Evolutionary conservation across 768 basidiomycete species (phyloP), one percentile per base, ranked within the genome.

Genomic region (Amanita rubescens): DNA sequence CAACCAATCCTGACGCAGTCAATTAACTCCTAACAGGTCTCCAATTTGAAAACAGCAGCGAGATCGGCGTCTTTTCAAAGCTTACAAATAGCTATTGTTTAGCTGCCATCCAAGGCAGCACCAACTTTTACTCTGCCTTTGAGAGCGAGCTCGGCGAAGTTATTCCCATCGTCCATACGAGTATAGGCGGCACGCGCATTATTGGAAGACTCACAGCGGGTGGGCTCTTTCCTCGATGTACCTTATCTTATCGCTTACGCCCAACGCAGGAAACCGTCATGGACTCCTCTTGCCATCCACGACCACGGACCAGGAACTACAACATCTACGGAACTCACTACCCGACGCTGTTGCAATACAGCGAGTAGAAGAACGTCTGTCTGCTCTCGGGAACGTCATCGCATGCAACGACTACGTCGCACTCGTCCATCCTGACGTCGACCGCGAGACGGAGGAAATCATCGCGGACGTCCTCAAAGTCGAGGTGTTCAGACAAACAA

Each of bases 401-500:
- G 93, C 92, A 11, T 94, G 91, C 73, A 99, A 98, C 70, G 96
- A 99, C 73, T 90, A 98, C 64, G 95, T 99, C 60, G 96, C 96
- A 7, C 86, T 99, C 61, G 96, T 98, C 22, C 96, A 99, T 68
- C 96, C 96, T 7, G 96, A 99, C 60, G 74, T 98, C 56, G 96
- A 98, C 72, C 84, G 96, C 57, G 96, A 98, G 71, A 99, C 96
- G 20, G 96, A 99, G 66, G 96, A 99, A 71, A 98, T 99, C 73
- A 97, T 99, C 70, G 96, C 96, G 25, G 96, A 99, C 68, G 92
- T 96, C 17, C 81, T 99, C 60, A 98, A 98, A 70, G 96, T 98
- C 57, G 96, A 99, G 68, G 96, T 98, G 4, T 99, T 99, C 75
- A 79, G 96, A 45, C 96, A 99, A 69, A 99, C 94, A 9, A 77